These are phyloP conservation scores for Pseudotulostoma volvatum DNA, from an alignment of 495 filamentous ascomycete genomes.

Conservation along the genomic window DNA sequence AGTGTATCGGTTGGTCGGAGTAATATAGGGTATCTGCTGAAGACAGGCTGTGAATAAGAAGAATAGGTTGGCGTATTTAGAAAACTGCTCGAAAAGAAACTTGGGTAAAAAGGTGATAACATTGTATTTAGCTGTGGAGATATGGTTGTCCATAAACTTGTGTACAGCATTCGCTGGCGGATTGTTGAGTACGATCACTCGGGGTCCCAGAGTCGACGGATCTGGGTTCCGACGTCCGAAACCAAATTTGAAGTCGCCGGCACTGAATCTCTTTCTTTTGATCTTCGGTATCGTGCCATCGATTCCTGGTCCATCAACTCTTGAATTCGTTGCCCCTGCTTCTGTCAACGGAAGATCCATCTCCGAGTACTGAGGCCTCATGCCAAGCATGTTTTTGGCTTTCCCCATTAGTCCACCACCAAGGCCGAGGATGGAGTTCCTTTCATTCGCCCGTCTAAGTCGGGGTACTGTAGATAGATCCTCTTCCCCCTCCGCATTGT, in stretches of 20 bases:
- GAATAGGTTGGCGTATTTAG: constrained; percentile 97
- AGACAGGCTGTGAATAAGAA: constrained; percentile 95
- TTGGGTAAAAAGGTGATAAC: constrained; percentile 88
- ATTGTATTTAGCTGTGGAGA: constrained; percentile 98
- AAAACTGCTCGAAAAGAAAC: constrained; percentile 97
- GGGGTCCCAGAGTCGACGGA: constrained; percentile 75
- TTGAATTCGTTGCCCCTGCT: constrained; percentile 36
- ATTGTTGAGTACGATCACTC: constrained; percentile 94
- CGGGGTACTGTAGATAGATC: constrained; percentile 41
- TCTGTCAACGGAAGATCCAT: constrained; percentile 96
- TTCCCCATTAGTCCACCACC: constrained; percentile 75
- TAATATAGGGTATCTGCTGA: constrained; percentile 91
- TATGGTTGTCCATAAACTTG: constrained; percentile 89
- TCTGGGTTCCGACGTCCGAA: constrained; percentile 75
- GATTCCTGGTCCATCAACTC: constrained; percentile 15
- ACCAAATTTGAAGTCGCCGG: constrained; percentile 82
- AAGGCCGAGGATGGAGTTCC: constrained; percentile 74
- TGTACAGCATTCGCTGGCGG: constrained; percentile 77
- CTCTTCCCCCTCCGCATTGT: constrained; percentile 33
- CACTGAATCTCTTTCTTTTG: constrained; percentile 42
- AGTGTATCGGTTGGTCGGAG: constrained; percentile 86
- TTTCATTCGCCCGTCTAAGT: constrained; percentile 45
- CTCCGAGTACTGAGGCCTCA: constrained; percentile 84
- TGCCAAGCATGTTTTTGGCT: constrained; percentile 81
- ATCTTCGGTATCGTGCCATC: constrained; percentile 18